Evolutionary conservation across 2,329 filamentous ascomycete genomes (phyloP), one percentile per base, ranked within the genome.

Genomic region (Phaeosphaeriaceae sp.): DNA sequence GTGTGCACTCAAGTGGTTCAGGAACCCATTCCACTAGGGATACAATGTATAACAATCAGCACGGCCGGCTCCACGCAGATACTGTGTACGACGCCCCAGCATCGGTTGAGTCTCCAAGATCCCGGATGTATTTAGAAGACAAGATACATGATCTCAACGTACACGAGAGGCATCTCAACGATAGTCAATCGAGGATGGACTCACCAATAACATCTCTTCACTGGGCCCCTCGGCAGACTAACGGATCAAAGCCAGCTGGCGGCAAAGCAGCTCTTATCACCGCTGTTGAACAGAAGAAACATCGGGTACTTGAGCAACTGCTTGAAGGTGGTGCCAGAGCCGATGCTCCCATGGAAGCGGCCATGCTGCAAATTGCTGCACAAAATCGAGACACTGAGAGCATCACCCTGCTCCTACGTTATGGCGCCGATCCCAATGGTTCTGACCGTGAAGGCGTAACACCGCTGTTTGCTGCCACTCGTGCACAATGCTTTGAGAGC

Each of bases 261-360:
- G 68, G 73, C 7, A 74, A 72, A 48, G 60, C 61, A 20, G 71
- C 61, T 18, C 54, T 78, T 71, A 13, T 79, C 77, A 81, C 83
- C 17, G 84, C 80, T 3, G 83, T 84, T 0, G 80, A 81, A 42
- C 77, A 89, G 4, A 77, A 87, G 56, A 86, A 87, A 70, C 87
- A 88, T 52, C 84, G 85, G 9, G 83, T 83, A 11, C 58, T 72
- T 11, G 66, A 69, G 42, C 66, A 72, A 38, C 50, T 72, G 11
- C 57, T 72, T 6, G 66, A 72, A 12, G 57, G 66, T n/a, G 68
- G 68, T 9, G 61, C 66, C 7, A 64, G 56, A 44, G 60, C 63
- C 20, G 67, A 72, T 41, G 49, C 60, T 7, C 54, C 54, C 6
- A 56, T 66, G 38, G 68, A 72, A 50, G 61, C 66, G n/a, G 52